Evolutionary conservation across 768 basidiomycete species (phyloP), one percentile per base, ranked within the genome.

Genomic region (Pleurotus tuber-regium): DNA sequence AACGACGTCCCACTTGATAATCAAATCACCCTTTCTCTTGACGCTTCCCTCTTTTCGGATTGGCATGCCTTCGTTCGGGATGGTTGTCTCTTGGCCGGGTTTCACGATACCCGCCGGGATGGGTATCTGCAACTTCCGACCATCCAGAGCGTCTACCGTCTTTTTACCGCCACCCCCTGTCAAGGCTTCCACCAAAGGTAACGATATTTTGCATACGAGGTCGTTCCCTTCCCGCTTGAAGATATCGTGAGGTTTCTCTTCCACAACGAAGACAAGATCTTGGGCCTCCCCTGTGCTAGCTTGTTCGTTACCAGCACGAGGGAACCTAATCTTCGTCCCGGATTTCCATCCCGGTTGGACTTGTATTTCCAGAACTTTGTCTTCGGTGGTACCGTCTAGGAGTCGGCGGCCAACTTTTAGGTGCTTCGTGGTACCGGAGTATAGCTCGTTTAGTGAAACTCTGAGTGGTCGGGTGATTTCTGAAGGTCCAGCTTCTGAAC

Each of bases 201-300:
- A 70, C 56, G 77, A 73, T 35, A 88, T 50, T 16, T 64, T 74
- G 52, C 78, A 77, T 38, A 79, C 62, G 40, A 98, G 79, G 65
- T 97, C 85, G 69, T 96, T 89, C 26, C 87, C 92, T 6, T 89
- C 84, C 19, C 95, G 79, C 53, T 72, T 78, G 68, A 91, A 97
- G 14, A 75, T 66, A 0, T 77, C 67, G 66, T 98, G 91, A 7
- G 87, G 85, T 69, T 96, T 98, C 70, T 98, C 93, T 67, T 97
- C 95, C n/a, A 97, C 83, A 41, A 96, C 83, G 63, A 99, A 98
- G 26, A 94, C 94, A n/a, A 99, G 78, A 65, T 95, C 92, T 61
- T 94, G 92, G 11, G 87, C 66, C 40, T 86, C 86, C 9, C 87
- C 86, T 28, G 55, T 29, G 0, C 35, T 66, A 10, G 71, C 63